phyloP scores from a whole-genome alignment of 2,329 filamentous ascomycete species.

The Pseudocercospora cruenta region DNA sequence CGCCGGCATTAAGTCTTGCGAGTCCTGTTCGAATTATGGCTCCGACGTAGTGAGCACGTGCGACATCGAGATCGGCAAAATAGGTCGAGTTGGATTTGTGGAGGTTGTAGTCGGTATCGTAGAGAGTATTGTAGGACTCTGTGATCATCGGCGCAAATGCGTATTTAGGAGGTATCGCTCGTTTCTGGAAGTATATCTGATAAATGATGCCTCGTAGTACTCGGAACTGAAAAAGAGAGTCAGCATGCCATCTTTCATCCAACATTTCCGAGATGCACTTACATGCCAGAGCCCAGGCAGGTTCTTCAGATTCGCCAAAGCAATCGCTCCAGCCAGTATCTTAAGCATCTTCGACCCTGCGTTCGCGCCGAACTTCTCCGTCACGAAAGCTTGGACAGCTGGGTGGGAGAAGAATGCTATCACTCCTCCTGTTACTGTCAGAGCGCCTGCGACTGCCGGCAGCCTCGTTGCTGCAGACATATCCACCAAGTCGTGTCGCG shows the following conservation, averaged over 20 bases:
- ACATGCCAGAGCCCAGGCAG: slow-evolving; percentile 77
- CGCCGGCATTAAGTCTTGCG: slow-evolving; percentile 40
- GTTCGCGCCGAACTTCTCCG: slow-evolving; percentile 27
- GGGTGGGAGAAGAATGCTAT: slow-evolving; percentile 31
- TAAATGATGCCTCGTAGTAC: slow-evolving; percentile 52
- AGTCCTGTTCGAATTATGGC: slow-evolving; percentile 52
- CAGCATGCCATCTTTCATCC: neutral
- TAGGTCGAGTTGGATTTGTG: slow-evolving; percentile 86
- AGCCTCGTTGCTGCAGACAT: slow-evolving; percentile 41
- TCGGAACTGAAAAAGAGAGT: slow-evolving; percentile 42
- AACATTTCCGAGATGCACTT: slow-evolving; percentile 24
- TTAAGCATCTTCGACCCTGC: slow-evolving; percentile 31
- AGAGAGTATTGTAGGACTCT: slow-evolving; percentile 66
- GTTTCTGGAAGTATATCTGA: slow-evolving; percentile 48
- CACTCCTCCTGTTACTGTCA: slow-evolving; percentile 31
- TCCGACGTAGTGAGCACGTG: slow-evolving; percentile 78
- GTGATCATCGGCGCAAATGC: slow-evolving; percentile 75
- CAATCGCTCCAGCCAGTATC: slow-evolving; percentile 45
- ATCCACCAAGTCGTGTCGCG: slow-evolving; percentile 8
- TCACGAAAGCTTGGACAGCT: slow-evolving; percentile 33
- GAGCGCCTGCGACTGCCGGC: slow-evolving; percentile 34
- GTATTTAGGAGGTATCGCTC: slow-evolving; percentile 56
- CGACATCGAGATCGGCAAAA: slow-evolving; percentile 82
- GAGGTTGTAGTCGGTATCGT: slow-evolving; percentile 85
- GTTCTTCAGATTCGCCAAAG: slow-evolving; percentile 71